Conservation (phyloP, 495 filamentous ascomycete species). For the Talaromyces proteolyticus region DNA sequence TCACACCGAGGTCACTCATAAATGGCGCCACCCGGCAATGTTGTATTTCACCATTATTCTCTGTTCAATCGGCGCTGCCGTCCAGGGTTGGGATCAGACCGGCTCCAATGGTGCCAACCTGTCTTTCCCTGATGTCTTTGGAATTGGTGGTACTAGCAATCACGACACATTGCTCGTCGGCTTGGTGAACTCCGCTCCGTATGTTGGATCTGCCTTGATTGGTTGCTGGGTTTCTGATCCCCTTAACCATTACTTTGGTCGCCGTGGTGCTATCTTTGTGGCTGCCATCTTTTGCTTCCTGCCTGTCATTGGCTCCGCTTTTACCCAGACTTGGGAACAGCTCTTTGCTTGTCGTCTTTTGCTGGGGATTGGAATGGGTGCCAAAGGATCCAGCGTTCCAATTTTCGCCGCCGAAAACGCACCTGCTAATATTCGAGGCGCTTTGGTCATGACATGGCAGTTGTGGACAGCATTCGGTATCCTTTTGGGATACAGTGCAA, state of each 20-base stretch:
- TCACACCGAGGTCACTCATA: conserved; percentile 52
- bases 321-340: conserved; percentile 52
- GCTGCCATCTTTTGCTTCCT: conserved; percentile 55
- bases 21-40: conserved; percentile 56
- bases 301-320: conserved; percentile 49
- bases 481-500: conserved; percentile 55
- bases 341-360: conserved; percentile 52
- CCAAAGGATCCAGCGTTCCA: conserved; percentile 55
- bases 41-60: conserved; percentile 67
- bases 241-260: conserved; percentile 47
- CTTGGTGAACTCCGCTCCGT: conserved; percentile 47
- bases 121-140: conserved; percentile 53
- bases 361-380: conserved; percentile 62
- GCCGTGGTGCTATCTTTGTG: conserved; percentile 56
- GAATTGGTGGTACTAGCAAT: conserved; percentile 34
- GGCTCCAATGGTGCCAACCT: conserved; percentile 69
- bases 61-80: conserved; percentile 65
- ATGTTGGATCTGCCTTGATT: conserved; percentile 27
- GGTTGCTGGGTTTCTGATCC: conserved; percentile 62
- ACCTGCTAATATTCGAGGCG: conserved; percentile 55
- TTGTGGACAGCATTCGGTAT: conserved; percentile 55
- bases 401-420: conserved; percentile 59
- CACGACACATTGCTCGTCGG: conserved; percentile 57
- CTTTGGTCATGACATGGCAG: conserved; percentile 61
- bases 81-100: conserved; percentile 71